Base-by-base conservation (phyloP, 345 rosid species). In the Eucalyptus curtisii region DNA sequence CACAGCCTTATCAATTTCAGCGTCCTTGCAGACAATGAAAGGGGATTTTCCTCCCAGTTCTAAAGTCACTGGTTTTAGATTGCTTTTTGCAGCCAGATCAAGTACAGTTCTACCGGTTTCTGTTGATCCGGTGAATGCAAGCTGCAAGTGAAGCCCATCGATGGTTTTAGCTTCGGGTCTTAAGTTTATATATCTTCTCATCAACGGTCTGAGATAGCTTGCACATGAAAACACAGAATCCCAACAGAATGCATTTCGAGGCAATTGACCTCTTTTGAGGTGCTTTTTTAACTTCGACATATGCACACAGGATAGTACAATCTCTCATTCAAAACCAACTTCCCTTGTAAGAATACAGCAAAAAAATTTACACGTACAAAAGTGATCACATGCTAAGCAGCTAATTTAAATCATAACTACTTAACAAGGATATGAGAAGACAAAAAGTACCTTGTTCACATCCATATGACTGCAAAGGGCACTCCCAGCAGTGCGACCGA, bases 401-500 rank as follows among this genome's bases (percentile, higher is more conserved):
- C 45, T 9, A 71, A 71, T 71, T 71, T 5, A 19, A 37, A 20
- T 71, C 82, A 37, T 71, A 71, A 71, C 10, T 52, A 52, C 24
- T 52, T 52, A 52, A 52, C 82, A 19, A 37, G 82, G 27, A 71
- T 71, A 71, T 71, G 37, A 47, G 85, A 87, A 30, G 87, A 49
- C 59, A 42, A 17, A 52, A 52, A 86, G 49, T 20, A 97, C 99
- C 99, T 96, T 97, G 91, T 96, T 96, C 52, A 96, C 95, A 64
- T 95, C 93, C 99, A 96, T 96, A 90, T 97, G 99, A 91, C 97
- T 91, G 42, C 96, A 94, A 89, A 97, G 92, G 84, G 99, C 97
- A 31, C 97, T 96, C 88, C 99, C 99, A 48, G 98, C 98, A 31
- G 95, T 94, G 14, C 96, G 89, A 88, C 99, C 99, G 86, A 92